Conservation (phyloP, 371 early-diverging fungal species). For the Mucor racemosus region DNA sequence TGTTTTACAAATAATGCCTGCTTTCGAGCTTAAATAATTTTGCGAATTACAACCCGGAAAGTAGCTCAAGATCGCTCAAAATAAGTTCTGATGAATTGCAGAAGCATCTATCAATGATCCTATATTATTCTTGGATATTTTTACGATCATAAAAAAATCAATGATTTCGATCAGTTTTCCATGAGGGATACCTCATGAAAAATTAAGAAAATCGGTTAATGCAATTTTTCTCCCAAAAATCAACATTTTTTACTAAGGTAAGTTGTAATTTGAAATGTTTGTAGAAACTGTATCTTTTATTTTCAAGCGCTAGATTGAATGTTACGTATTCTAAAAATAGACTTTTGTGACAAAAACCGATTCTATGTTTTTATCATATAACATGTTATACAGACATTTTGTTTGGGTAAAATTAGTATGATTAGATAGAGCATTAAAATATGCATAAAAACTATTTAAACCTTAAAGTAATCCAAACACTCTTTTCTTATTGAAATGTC, state of each 20-base stretch:
- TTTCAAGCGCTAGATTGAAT: background rate
- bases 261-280: background rate
- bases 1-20: too few species aligned
- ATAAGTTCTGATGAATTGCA: background rate
- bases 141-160: background rate
- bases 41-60: background rate
- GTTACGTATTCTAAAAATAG: background rate
- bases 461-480: background rate
- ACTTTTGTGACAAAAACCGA: background rate
- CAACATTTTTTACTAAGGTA: background rate
- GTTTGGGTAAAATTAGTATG: background rate
- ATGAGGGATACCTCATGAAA: background rate
- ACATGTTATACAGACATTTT: background rate
- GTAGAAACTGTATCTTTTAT: background rate
- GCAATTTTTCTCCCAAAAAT: background rate
- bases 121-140: background rate
- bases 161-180: background rate
- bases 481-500: background rate
- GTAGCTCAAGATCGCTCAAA: background rate
- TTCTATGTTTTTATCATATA: background rate
- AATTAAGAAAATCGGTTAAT: background rate
- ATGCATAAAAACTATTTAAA: background rate
- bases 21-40: background rate
- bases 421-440: too few species aligned
- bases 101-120: background rate